Evolutionary conservation across 1,139 yeast species (phyloP).

Genomic region (Pichia sp.): DNA sequence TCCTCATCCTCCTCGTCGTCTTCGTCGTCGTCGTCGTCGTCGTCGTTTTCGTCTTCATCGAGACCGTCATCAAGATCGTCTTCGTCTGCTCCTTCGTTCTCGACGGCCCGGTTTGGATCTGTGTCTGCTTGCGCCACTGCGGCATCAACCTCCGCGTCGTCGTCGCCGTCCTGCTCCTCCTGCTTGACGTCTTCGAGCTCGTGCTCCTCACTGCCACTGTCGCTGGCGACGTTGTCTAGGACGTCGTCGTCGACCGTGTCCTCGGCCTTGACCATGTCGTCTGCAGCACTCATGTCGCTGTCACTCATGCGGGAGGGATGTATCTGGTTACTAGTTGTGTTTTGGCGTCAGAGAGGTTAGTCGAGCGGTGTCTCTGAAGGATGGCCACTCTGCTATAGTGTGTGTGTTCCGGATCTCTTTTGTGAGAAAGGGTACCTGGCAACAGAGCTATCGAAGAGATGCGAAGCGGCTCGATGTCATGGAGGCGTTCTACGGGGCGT

Average conservation of each 20-base stretch:
- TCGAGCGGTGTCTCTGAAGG: neutral
- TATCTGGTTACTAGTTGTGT: too few relatives aligned
- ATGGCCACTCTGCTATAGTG: neutral
- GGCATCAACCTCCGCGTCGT: neutral
- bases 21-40: conserved; percentile 51
- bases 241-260: neutral
- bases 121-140: too few relatives aligned
- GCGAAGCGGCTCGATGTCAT: neutral
- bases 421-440: neutral
- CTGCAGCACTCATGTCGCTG: neutral
- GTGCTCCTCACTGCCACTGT: neutral
- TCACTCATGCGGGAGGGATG: neutral
- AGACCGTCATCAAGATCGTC: conserved; percentile 5
- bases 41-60: conserved; percentile 29
- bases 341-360: too few relatives aligned
- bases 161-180: conserved; percentile 6
- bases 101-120: neutral
- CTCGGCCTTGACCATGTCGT: neutral
- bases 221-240: neutral
- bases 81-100: conserved; percentile 22
- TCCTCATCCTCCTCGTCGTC: conserved; percentile 63
- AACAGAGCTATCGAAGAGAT: neutral
- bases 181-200: conserved; percentile 6
- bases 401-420: neutral
- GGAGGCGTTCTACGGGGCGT: neutral